Evolutionary conservation across 257 asterid species (phyloP).

Genomic region (Coffea canephora): DNA sequence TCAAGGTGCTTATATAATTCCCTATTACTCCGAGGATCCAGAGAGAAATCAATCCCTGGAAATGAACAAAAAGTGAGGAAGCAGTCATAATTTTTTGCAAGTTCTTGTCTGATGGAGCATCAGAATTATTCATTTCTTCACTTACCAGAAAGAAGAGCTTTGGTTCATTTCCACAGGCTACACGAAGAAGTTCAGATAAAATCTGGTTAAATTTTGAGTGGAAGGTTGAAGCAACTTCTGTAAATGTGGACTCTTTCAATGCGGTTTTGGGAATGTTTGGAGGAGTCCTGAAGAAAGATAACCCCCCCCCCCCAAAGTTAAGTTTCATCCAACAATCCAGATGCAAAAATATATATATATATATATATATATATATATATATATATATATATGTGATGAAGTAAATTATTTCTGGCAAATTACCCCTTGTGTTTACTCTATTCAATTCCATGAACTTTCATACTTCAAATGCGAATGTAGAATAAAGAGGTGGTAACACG

Average conservation of each 20-base stretch:
- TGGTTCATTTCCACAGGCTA: conserved; percentile 52
- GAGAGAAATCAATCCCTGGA: conserved; percentile 43
- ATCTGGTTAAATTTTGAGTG: conserved; percentile 36
- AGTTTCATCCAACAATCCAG: neutral
- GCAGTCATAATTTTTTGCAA: neutral
- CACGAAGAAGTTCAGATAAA: conserved; percentile 25
- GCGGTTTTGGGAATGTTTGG: conserved; percentile 39
- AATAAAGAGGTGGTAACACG: neutral
- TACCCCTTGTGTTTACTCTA: neutral
- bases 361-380: too few species aligned
- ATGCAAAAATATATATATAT: too few species aligned
- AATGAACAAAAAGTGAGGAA: conserved; percentile 3
- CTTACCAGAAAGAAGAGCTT: conserved; percentile 47
- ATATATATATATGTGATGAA: neutral
- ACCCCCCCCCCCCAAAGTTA: neutral
- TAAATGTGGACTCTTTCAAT: conserved; percentile 34
- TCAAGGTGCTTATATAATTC: conserved; percentile 46
- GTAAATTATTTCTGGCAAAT: neutral
- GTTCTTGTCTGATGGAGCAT: neutral
- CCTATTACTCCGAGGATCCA: conserved; percentile 50
- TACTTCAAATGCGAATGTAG: neutral
- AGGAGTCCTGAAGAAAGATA: conserved; percentile 38
- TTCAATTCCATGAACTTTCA: neutral
- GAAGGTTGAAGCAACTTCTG: conserved; percentile 26
- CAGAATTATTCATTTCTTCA: neutral